Conservation (phyloP, 2,329 filamentous ascomycete species). For the Beauveria rudraprayagi region DNA sequence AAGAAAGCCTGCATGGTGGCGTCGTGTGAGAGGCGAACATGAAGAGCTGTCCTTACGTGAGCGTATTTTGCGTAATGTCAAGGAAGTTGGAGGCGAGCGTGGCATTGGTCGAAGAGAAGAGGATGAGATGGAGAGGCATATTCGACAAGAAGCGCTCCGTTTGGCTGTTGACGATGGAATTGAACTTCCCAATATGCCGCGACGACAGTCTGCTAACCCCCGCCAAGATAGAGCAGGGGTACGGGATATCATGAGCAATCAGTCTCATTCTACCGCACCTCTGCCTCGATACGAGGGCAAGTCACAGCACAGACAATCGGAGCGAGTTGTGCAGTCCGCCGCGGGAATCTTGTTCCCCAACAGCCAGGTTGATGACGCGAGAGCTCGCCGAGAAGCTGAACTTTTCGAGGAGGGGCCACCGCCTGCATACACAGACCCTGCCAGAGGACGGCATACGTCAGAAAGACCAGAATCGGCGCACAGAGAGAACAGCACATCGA, state of each 20-base stretch:
- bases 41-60: constrained; percentile 39
- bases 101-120: constrained; percentile 35
- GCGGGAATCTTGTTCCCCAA: constrained; percentile 43
- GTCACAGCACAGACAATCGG: constrained; percentile 36
- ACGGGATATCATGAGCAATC: constrained; percentile 16
- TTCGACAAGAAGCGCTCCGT: constrained; percentile 24
- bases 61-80: constrained; percentile 45
- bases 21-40: constrained; percentile 39
- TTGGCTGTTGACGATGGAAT: constrained; percentile 26
- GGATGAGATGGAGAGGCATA: constrained; percentile 29
- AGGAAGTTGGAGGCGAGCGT: constrained; percentile 43
- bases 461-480: constrained; percentile 24
- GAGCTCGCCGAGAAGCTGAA: constrained; percentile 29
- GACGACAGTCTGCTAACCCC: constrained; percentile 20
- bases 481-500: constrained; percentile 38
- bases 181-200: constrained; percentile 30
- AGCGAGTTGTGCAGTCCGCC: constrained; percentile 35
- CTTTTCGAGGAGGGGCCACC: constrained; percentile 38
- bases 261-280: constrained; percentile 18
- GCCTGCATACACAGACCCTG: constrained; percentile 28
- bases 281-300: constrained; percentile 30
- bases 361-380: constrained; percentile 21
- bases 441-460: constrained; percentile 19
- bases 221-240: constrained; percentile 24
- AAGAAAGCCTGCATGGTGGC: constrained; percentile 61